Conservation (phyloP, 345 rosid species). For the Murraya koenigii region DNA sequence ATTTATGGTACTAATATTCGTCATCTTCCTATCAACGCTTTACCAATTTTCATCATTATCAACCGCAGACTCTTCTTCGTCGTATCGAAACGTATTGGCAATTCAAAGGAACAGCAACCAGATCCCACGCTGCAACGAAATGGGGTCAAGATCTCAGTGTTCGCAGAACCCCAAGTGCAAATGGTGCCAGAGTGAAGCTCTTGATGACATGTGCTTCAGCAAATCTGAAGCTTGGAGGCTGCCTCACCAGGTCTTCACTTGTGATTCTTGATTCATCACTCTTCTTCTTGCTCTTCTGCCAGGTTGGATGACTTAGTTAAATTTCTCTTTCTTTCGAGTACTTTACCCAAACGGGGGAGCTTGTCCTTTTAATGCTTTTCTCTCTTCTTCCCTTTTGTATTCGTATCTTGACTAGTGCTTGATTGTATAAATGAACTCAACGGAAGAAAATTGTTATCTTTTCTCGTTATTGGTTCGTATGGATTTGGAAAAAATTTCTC, state of each 20-base stretch:
- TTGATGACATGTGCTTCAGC: conserved; percentile 56
- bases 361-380: background rate
- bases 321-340: background rate
- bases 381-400: background rate
- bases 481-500: background rate
- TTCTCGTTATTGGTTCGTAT: background rate
- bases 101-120: conserved; percentile 19
- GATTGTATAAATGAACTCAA: background rate
- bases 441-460: background rate
- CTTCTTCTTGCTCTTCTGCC: background rate
- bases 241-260: conserved; percentile 48
- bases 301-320: background rate
- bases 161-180: conserved; percentile 38
- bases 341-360: background rate
- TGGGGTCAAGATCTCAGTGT: conserved; percentile 45
- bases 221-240: conserved; percentile 47
- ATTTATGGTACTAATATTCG: conserved; percentile 5
- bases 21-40: conserved; percentile 15
- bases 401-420: background rate
- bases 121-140: conserved; percentile 35
- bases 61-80: background rate
- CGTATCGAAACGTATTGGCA: conserved; percentile 22
- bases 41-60: conserved; percentile 12
- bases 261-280: conserved; percentile 23
- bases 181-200: conserved; percentile 55